A percentile compares a stretch with the other conserved stretches of the same genome.
Conservation (phyloP, 495 filamentous ascomycete genomes). For the Immersiella caudata region DNA sequence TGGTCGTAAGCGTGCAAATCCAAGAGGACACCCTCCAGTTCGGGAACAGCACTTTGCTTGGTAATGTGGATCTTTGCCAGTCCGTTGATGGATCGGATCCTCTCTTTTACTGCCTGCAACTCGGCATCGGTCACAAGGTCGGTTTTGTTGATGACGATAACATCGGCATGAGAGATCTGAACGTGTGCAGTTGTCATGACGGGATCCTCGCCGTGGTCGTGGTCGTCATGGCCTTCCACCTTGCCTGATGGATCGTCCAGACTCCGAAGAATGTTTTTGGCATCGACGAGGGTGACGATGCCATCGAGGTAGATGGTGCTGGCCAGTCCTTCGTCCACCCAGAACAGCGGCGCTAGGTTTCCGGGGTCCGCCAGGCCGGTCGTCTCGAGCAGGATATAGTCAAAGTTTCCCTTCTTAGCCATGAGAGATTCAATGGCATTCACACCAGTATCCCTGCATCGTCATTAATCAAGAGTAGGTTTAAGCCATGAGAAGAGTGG, state of each 20-base stretch:
- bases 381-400: slow-evolving; percentile 97
- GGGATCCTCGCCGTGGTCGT: slow-evolving; percentile 49
- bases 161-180: slow-evolving; percentile 97
- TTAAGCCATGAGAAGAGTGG: neutral
- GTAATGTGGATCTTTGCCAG: slow-evolving; percentile 85
- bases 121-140: slow-evolving; percentile 77
- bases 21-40: slow-evolving; percentile 80
- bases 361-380: slow-evolving; percentile 95
- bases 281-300: slow-evolving; percentile 91
- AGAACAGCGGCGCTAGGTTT: slow-evolving; percentile 94
- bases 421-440: slow-evolving; percentile 95
- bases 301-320: slow-evolving; percentile 95
- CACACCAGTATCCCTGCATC: slow-evolving; percentile 78
- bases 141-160: slow-evolving; percentile 91
- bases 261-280: slow-evolving; percentile 81
- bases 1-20: slow-evolving; percentile 93
- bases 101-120: slow-evolving; percentile 62
- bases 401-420: slow-evolving; percentile 88
- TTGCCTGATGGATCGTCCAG: slow-evolving; percentile 74
- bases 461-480: neutral
- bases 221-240: slow-evolving; percentile 57
- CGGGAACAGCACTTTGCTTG: slow-evolving; percentile 72
- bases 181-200: slow-evolving; percentile 88
- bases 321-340: slow-evolving; percentile 93
- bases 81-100: slow-evolving; percentile 83